phyloP scores from a whole-genome alignment of 305 asterid species.

The Rubia peregrina region DNA sequence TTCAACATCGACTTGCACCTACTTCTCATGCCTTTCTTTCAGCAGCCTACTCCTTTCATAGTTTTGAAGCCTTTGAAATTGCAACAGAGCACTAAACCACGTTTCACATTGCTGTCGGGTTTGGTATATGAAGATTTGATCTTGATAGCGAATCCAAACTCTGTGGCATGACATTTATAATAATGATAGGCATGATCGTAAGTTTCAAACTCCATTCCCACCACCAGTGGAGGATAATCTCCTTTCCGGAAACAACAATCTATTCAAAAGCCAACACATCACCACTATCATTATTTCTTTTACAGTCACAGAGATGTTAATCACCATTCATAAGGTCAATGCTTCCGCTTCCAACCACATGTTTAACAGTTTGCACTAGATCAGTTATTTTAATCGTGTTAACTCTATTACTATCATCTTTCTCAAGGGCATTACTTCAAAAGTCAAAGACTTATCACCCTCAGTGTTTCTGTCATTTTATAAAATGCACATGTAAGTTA shows the following conservation, averaged over 20 bases:
- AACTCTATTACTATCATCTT: slow-evolving; percentile 29
- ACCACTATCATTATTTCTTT: slow-evolving; percentile 23
- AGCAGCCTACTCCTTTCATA: no score
- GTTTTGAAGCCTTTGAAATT: no score
- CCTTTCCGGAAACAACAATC: slow-evolving; percentile 27
- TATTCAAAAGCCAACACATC: slow-evolving; percentile 22
- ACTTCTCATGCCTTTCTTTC: no score
- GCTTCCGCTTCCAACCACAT: slow-evolving; percentile 32
- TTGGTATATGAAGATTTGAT: slow-evolving; percentile 84
- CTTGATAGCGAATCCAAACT: slow-evolving; percentile 67
- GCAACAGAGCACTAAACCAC: no score
- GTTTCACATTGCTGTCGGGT: slow-evolving; percentile 42
- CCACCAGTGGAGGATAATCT: slow-evolving; percentile 43
- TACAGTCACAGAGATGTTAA: slow-evolving; percentile 33
- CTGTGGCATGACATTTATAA: slow-evolving; percentile 67
- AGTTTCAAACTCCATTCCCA: slow-evolving; percentile 79
- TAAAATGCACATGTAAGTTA: no score
- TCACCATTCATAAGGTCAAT: slow-evolving; percentile 28
- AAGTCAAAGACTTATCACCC: slow-evolving; percentile 35
- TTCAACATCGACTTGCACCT: no score
- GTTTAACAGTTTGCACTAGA: slow-evolving; percentile 32
- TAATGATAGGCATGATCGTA: slow-evolving; percentile 76
- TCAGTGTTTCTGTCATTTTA: slow-evolving; percentile 23
- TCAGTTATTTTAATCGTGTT: slow-evolving; percentile 24
- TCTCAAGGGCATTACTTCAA: slow-evolving; percentile 36